Conservation (phyloP, 2,329 filamentous ascomycete species). For the Pseudogymnoascus sp. region DNA sequence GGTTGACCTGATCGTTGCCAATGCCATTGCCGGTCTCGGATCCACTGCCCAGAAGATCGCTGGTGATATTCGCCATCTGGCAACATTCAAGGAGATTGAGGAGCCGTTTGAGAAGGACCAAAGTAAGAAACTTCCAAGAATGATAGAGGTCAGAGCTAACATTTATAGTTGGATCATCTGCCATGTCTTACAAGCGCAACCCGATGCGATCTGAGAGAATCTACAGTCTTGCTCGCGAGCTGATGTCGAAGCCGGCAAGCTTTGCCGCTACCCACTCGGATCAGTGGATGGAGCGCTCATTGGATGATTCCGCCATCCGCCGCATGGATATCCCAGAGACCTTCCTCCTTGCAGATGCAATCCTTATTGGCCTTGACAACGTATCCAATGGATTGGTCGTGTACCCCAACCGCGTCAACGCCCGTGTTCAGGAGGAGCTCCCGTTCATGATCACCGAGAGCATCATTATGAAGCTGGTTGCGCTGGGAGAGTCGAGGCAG, state of each 20-base stretch:
- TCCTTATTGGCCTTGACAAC: slow-evolving; percentile 62
- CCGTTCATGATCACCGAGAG: slow-evolving; percentile 77
- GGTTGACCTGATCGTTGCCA: slow-evolving; percentile 72
- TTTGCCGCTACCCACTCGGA: slow-evolving; percentile 56
- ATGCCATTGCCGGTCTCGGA: slow-evolving; percentile 72
- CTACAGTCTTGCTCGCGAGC: slow-evolving; percentile 40
- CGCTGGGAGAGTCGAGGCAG: slow-evolving; percentile 65
- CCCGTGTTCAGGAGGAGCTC: slow-evolving; percentile 65
- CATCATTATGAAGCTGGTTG: slow-evolving; percentile 73
- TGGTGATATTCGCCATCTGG: slow-evolving; percentile 67
- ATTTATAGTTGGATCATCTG: slow-evolving; percentile 49
- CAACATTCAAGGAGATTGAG: slow-evolving; percentile 74
- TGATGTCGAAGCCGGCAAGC: slow-evolving; percentile 29
- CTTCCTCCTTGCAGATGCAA: slow-evolving; percentile 62
- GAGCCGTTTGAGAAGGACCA: slow-evolving; percentile 77
- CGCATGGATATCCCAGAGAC: slow-evolving; percentile 58
- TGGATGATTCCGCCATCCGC: slow-evolving; percentile 45
- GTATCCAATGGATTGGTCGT: slow-evolving; percentile 65
- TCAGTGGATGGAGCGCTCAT: slow-evolving; percentile 63
- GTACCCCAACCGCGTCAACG: slow-evolving; percentile 66
- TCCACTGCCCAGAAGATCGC: slow-evolving; percentile 72
- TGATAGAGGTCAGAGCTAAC: background rate
- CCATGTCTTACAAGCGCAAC: slow-evolving; percentile 47
- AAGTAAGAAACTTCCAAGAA: slow-evolving; percentile 29
- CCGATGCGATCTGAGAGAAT: slow-evolving; percentile 46